Base-by-base conservation (phyloP, 441 rosid species). In the Erodium trifolium region DNA sequence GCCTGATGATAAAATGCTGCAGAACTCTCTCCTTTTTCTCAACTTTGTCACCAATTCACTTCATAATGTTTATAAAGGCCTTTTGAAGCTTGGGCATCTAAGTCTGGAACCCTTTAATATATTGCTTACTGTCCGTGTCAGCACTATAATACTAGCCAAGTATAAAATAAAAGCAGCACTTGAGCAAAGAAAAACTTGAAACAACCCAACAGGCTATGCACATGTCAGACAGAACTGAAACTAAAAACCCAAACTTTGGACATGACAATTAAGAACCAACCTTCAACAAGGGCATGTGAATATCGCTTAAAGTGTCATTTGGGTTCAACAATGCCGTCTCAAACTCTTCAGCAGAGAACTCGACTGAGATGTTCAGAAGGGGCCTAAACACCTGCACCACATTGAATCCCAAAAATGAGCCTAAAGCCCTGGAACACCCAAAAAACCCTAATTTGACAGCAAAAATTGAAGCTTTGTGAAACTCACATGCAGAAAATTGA, bases 401-500 rank as follows among this genome's bases (percentile, higher is more conserved):
- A 51, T 51, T 13, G 5, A 51, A 51, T 7, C 59, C 16, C 17
- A 51, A 51, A 51, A n/a, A 51, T 51, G 59, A 51, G 59, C 59
- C 59, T 2, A 41, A 5, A 34, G 37, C 37, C 37, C 37, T 34
- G 3, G 37, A 34, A 34, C 37, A 34, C 37, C 37, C 37, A 0
- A 34, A 34, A 51, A 66, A 0, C 27, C 19, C 34, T 55, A 75
- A 68, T 72, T 76, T 59, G 12, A 55, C 67, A 27, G 34, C n/a
- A 47, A 69, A 66, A 10, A 18, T 19, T 4, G 37, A n/a, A 67
- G 16, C 62, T 55, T 49, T 37, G 53, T 0, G 11, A 39, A 45
- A 62, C 96, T 82, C 81, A 95, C 99, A 87, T 92, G 94, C 88
- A 95, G 85, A 81, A 95, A 92, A 88, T 95, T 87, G 69, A 95